phyloP scores from a whole-genome alignment of 495 filamentous ascomycete genomes.

The Podospora conica region DNA sequence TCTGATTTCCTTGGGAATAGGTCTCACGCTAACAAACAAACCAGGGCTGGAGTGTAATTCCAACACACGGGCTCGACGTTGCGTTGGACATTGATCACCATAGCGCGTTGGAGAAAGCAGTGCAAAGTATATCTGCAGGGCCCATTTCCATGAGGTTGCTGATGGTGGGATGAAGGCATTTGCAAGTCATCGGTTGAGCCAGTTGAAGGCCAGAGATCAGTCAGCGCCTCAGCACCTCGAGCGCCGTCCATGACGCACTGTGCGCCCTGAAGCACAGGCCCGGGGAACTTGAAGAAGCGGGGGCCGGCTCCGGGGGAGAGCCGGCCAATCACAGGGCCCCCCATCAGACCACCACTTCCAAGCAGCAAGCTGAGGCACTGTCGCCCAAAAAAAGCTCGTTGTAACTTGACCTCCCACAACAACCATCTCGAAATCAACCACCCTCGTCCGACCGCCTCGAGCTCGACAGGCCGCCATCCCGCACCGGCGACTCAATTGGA shows the following conservation, averaged over 20 bases:
- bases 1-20: no score
- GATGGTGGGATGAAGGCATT: neutral
- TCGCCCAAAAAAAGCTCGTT: conserved; percentile 30
- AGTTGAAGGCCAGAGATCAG: neutral
- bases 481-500: conserved; percentile 35
- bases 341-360: conserved; percentile 29
- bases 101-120: neutral
- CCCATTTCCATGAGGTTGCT: neutral
- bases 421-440: conserved; percentile 23
- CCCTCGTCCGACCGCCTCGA: conserved; percentile 16
- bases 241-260: conserved; percentile 1
- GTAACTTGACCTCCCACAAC: conserved; percentile 29
- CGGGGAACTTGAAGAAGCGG: neutral
- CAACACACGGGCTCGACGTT: no score
- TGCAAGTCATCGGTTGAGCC: neutral
- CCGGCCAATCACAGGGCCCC: conserved; percentile 10
- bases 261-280: conserved; percentile 7
- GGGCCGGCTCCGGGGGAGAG: conserved; percentile 9
- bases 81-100: neutral
- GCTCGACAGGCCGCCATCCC: conserved; percentile 26
- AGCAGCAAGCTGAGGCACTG: conserved; percentile 17
- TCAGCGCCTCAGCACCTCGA: neutral
- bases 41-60: no score
- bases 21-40: no score
- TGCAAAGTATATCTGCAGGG: neutral